Evolutionary conservation across 108 stramenopile genomes (phyloP).

Genomic region (Pseudonitzschia multiseries): DNA sequence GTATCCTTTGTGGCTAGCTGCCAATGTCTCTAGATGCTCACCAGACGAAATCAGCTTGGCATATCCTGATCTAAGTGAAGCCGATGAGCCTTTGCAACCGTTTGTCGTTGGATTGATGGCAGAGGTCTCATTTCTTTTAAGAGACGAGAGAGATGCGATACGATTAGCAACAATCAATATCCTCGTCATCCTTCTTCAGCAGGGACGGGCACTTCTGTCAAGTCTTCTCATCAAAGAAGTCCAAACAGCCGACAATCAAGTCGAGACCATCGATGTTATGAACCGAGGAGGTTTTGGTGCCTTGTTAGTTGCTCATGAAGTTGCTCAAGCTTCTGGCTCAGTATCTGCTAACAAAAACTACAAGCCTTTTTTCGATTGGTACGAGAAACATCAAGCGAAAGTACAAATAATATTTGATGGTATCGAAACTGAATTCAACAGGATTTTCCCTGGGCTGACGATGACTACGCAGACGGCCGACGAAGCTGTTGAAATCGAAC

Average conservation of each 20-base stretch:
- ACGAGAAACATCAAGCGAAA: constrained; percentile 59
- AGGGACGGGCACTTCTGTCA: constrained; percentile 67
- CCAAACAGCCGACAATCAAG: constrained; percentile 43
- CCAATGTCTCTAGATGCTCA: constrained; percentile 63
- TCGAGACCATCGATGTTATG: constrained; percentile 80
- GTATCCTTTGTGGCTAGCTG: constrained; percentile 75
- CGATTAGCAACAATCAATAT: constrained; percentile 62
- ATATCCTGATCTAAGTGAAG: constrained; percentile 64
- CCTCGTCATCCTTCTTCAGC: constrained; percentile 67
- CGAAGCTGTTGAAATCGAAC: constrained; percentile 81
- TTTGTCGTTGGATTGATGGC: constrained; percentile 75
- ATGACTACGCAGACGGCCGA: constrained; percentile 53
- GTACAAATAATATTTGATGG: constrained; percentile 71
- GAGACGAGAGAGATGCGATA: constrained; percentile 57
- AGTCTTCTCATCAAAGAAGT: constrained; percentile 74
- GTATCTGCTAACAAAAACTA: constrained; percentile 55
- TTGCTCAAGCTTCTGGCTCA: constrained; percentile 51
- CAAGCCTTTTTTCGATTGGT: constrained; percentile 83
- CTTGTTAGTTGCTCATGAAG: constrained; percentile 72
- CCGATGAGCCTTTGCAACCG: constrained; percentile 63
- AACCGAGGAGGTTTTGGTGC: constrained; percentile 85
- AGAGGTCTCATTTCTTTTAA: constrained; percentile 58
- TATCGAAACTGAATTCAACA: constrained; percentile 52
- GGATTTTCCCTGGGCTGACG: constrained; percentile 50
- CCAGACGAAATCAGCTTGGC: constrained; percentile 28